These are phyloP conservation scores for Asterionellopsis glacialis DNA, from an alignment of 108 stramenopile species.

Conservation along the genomic window DNA sequence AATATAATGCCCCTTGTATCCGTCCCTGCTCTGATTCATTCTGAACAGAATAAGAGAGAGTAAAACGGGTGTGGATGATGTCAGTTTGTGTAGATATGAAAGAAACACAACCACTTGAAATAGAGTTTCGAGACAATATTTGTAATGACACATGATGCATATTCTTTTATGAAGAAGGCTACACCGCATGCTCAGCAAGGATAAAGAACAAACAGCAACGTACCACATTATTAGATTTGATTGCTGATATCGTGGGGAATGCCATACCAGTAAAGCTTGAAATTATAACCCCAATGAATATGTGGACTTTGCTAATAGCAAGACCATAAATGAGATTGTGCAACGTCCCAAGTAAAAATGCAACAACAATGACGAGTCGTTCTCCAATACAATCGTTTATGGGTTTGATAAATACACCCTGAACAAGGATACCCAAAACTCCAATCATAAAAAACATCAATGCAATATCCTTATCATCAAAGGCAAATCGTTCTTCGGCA, in stretches of 20 bases:
- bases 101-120: no score
- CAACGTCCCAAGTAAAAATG: conserved; percentile 33
- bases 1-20: conserved; percentile 83
- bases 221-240: conserved; percentile 83
- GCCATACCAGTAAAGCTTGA: conserved; percentile 54
- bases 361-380: conserved; percentile 48
- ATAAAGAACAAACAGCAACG: no score
- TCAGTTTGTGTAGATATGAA: no score
- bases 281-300: conserved; percentile 54
- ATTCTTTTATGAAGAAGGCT: no score
- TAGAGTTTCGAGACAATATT: no score
- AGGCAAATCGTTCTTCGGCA: conserved; percentile 67
- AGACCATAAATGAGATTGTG: conserved; percentile 59
- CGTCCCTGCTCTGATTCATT: conserved; percentile 71
- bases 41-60: conserved; percentile 5
- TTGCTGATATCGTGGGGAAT: conserved; percentile 83
- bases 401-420: conserved; percentile 70
- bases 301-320: conserved; percentile 54
- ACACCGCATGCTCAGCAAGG: no score
- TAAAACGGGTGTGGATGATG: no score
- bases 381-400: conserved; percentile 68
- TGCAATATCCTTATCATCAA: conserved; percentile 61
- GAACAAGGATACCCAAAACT: conserved; percentile 62
- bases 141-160: no score
- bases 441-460: conserved; percentile 71